Evolutionary conservation across 768 basidiomycete genomes (phyloP), one percentile per base, ranked within the genome.

Genomic region (Russula earlei): DNA sequence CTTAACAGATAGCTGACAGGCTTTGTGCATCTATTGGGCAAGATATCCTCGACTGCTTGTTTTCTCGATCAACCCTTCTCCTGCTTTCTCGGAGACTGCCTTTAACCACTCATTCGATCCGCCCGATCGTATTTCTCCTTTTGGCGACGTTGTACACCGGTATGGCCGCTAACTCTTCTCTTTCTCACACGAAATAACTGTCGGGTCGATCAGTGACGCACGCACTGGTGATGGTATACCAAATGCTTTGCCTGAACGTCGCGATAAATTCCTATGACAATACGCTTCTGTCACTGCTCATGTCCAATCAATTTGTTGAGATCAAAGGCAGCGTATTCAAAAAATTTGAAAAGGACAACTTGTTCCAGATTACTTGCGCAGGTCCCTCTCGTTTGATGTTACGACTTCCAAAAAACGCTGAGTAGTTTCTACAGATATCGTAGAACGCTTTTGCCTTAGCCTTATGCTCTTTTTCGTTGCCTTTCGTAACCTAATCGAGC

Each of bases 311-410:
- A 69, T 98, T 99, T 65, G 95, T 98, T 33, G 96, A 99, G 71
- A 98, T 98, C 70, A 99, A 99, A 71, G 94, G 95, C 33, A 92
- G 90, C 67, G 96, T 99, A 2, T 99, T 99, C 82, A 99, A 98
- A 72, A 97, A 87, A 67, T 98, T 99, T 64, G 96, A 98, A 68
- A 99, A 97, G 68, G 96, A 99, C 65, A 97, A 89, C 66, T 78
- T 99, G 9, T 97, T 99, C 68, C 96, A 99, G 69, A 94, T 99
- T 56, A 94, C 93, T 45, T 99, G 96, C 63, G 96, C 96, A 60
- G 91, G 91, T 91, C 61, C 56, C 19, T 31, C 29, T 33, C 29
- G n/a, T 37, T n/a, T 29, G 29, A 29, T 52, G 8, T 47, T 36
- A 17, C 24, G 20, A 17, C 15, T 1, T 14, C 37, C 31, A n/a